A percentile compares a stretch with the other conserved stretches of the same genome.
Evolutionary conservation across 225 moss, liverwort and hornwort species (phyloP).

Genomic region (Neckera pumila): DNA sequence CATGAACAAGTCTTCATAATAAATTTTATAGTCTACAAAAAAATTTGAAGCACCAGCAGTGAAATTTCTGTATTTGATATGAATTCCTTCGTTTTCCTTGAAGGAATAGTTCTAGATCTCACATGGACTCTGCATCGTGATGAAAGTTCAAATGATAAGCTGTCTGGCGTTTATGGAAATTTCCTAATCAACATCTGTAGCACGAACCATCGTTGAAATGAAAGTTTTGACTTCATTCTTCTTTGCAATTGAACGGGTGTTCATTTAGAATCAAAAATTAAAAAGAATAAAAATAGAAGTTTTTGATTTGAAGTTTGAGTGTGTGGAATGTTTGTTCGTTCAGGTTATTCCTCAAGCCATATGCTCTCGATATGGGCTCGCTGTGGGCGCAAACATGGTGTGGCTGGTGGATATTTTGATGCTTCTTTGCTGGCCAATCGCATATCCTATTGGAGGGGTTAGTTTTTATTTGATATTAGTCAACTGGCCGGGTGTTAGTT

Average conservation of each 20-base stretch:
- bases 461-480: neutral
- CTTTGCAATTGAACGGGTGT: neutral
- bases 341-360: constrained; percentile 98
- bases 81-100: neutral
- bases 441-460: constrained; percentile 87
- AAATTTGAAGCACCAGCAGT: neutral
- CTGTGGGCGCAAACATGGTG: constrained; percentile 75
- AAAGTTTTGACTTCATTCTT: neutral
- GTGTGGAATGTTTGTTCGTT: neutral
- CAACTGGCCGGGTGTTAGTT: neutral
- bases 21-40: neutral
- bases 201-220: neutral
- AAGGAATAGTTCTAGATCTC: neutral
- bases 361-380: constrained; percentile 94
- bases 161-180: neutral
- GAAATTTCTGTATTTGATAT: neutral
- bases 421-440: constrained; percentile 65
- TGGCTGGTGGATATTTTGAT: constrained; percentile 79
- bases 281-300: neutral
- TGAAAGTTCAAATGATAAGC: neutral
- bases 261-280: neutral
- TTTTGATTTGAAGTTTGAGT: neutral
- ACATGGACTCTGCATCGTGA: neutral
- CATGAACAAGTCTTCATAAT: neutral
- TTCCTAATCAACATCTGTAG: neutral